Evolutionary conservation across 2,329 filamentous ascomycete species (phyloP).

Genomic region (Epichloe hybrida): DNA sequence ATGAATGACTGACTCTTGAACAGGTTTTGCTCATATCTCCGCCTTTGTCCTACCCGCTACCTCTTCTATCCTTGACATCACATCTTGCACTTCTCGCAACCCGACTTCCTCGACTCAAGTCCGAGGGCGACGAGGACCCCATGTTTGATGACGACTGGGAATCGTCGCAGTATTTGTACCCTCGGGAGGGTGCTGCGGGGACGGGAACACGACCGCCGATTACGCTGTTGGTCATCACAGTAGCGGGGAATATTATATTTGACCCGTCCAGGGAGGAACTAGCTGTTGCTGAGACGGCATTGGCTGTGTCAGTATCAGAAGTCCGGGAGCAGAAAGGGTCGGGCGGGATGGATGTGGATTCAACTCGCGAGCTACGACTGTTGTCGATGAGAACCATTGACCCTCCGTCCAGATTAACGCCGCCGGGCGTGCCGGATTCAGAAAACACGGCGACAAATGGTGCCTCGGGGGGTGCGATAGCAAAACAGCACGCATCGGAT

Average conservation of each 20-base stretch:
- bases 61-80: slow-evolving; percentile 80
- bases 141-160: slow-evolving; percentile 98
- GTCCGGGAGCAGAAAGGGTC: slow-evolving; percentile 11
- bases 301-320: slow-evolving; percentile 69
- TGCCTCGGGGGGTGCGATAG: slow-evolving; percentile 23
- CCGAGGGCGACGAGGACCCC: slow-evolving; percentile 86
- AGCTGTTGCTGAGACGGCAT: slow-evolving; percentile 76
- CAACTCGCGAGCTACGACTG: slow-evolving; percentile 38
- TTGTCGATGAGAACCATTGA: slow-evolving; percentile 61
- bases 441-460: slow-evolving; percentile 42
- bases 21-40: slow-evolving; percentile 89
- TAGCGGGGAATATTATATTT: slow-evolving; percentile 83
- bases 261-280: slow-evolving; percentile 87
- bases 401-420: slow-evolving; percentile 58
- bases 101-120: slow-evolving; percentile 70
- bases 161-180: slow-evolving; percentile 65
- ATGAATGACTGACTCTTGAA: background rate
- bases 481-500: slow-evolving; percentile 24
- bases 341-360: slow-evolving; percentile 29
- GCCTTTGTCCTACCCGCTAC: slow-evolving; percentile 82
- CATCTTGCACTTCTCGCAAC: slow-evolving; percentile 87
- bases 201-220: slow-evolving; percentile 55
- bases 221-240: slow-evolving; percentile 77
- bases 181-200: slow-evolving; percentile 25
- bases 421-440: slow-evolving; percentile 54